These are phyloP conservation scores for Echeveria elegans DNA, from an alignment of 164 flowering plant species.

Conservation along the genomic window DNA sequence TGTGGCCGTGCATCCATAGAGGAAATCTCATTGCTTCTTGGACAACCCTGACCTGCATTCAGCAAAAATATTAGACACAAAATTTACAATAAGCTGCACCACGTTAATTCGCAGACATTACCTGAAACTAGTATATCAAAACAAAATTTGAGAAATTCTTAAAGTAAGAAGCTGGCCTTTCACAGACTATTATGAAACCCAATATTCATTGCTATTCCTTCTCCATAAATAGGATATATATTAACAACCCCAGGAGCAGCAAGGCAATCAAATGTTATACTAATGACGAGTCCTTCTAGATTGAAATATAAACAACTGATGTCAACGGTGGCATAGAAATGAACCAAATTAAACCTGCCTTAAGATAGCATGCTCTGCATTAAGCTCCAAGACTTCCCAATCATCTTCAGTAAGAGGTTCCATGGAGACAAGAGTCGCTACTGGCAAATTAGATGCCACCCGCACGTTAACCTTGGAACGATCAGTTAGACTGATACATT, in stretches of 20 bases:
- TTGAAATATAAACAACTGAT: neutral
- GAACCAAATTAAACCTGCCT: conserved; percentile 46
- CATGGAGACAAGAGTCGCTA: conserved; percentile 56
- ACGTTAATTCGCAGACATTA: too few relatives aligned
- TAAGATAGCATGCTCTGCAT: conserved; percentile 66
- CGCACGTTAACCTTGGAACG: conserved; percentile 48
- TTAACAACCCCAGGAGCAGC: neutral
- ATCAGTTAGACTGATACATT: conserved; percentile 57
- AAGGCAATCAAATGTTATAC: neutral
- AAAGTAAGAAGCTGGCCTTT: neutral
- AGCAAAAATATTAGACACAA: neutral
- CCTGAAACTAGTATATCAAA: too few relatives aligned
- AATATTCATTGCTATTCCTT: neutral
- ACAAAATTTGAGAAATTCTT: too few relatives aligned
- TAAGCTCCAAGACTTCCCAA: conserved; percentile 96
- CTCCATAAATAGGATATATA: too few relatives aligned
- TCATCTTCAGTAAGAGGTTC: conserved; percentile 89
- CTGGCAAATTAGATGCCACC: conserved; percentile 54
- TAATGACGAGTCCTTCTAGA: neutral
- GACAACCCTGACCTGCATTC: conserved; percentile 63
- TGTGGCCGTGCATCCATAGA: conserved; percentile 81
- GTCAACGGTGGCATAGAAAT: neutral
- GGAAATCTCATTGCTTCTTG: conserved; percentile 85
- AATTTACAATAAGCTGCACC: neutral
- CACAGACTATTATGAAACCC: neutral